Conservation (phyloP, 1,284 basidiomycete species). For the Cryptococcus sp. region DNA sequence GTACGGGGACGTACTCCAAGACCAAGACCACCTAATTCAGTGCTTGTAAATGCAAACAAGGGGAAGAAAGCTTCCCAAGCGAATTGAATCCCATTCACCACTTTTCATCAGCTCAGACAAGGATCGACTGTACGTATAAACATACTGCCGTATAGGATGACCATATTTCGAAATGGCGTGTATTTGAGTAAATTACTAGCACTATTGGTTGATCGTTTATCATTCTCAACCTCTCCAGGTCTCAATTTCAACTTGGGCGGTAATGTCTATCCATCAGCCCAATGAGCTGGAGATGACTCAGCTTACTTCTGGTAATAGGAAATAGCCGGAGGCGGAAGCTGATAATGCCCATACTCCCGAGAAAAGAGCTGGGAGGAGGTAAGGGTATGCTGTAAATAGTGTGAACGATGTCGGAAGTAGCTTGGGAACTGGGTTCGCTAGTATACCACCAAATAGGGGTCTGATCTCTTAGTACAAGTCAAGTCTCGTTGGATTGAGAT, state of each 20-base stretch:
- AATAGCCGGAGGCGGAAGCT: constrained; percentile 14
- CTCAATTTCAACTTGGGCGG: neutral
- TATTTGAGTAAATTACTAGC: constrained; percentile 19
- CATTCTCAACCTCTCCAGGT: constrained; percentile 2
- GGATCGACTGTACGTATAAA: neutral
- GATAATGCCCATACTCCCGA: constrained; percentile 19
- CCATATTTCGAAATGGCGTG: constrained; percentile 26
- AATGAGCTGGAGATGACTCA: neutral
- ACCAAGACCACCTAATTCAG: constrained; percentile 32
- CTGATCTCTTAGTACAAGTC: constrained; percentile 5
- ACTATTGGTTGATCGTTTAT: constrained; percentile 9
- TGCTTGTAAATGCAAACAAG: constrained; percentile 33
- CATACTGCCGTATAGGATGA: constrained; percentile 31
- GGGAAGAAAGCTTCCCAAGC: constrained; percentile 39
- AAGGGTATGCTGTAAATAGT: constrained; percentile 26
- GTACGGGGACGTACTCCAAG: constrained; percentile 19
- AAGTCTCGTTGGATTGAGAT: neutral
- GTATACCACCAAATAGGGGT: constrained; percentile 36
- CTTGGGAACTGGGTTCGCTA: constrained; percentile 31
- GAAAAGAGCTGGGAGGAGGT: constrained; percentile 36
- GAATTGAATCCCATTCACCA: constrained; percentile 31
- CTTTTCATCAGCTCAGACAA: constrained; percentile 5
- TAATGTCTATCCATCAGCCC: constrained; percentile 6
- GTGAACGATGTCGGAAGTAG: constrained; percentile 24
- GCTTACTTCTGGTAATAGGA: constrained; percentile 36